These are phyloP conservation scores for Lactarius psammicola DNA, from an alignment of 768 basidiomycete species.

Conservation along the genomic window DNA sequence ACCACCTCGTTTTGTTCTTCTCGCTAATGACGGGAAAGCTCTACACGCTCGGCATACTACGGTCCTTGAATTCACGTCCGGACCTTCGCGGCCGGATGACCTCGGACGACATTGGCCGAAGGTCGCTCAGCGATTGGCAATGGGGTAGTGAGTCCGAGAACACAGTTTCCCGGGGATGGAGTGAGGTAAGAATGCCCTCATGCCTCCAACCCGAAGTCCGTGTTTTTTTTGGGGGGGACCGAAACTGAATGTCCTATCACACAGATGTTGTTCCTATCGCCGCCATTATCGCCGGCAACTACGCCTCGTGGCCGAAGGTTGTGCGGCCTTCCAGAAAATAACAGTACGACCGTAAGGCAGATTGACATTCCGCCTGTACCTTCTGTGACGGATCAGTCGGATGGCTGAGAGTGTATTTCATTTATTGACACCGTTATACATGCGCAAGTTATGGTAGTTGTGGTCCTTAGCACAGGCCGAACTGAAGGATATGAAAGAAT, in stretches of 20 bases:
- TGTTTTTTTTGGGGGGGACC: background rate
- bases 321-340: slow-evolving; percentile 7
- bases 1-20: slow-evolving; percentile 46
- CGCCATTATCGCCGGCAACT: background rate
- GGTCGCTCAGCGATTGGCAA: slow-evolving; percentile 41
- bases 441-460: background rate
- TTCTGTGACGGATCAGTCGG: background rate
- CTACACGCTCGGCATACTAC: slow-evolving; percentile 36
- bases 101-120: slow-evolving; percentile 43
- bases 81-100: slow-evolving; percentile 37
- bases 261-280: slow-evolving; percentile 14
- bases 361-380: background rate
- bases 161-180: slow-evolving; percentile 12
- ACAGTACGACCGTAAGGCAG: background rate
- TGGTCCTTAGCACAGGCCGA: background rate
- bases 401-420: background rate
- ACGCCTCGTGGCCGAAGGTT: slow-evolving; percentile 2
- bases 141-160: slow-evolving; percentile 33
- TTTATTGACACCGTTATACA: background rate
- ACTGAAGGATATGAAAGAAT: background rate
- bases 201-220: background rate
- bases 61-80: slow-evolving; percentile 35
- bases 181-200: slow-evolving; percentile 15
- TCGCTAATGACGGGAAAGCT: slow-evolving; percentile 51
- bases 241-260: background rate